Conservation (phyloP, 2,329 filamentous ascomycete genomes). For the Raffaelea ambrosiae region DNA sequence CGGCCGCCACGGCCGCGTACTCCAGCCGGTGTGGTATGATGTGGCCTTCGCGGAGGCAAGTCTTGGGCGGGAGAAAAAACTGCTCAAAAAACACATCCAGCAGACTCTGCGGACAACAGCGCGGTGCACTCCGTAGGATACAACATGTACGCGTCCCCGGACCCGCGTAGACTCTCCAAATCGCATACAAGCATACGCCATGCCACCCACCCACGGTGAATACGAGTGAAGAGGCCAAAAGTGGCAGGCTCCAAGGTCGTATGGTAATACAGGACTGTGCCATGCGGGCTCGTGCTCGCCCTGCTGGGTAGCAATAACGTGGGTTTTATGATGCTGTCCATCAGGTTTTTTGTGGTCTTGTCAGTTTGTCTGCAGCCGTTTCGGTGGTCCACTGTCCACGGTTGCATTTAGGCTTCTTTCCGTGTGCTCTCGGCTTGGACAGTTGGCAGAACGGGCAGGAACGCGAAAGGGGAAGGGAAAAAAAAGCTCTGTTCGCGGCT, state of each 20-base stretch:
- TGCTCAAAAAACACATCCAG: too few species aligned
- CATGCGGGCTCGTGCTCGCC: not conserved
- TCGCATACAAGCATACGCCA: not conserved
- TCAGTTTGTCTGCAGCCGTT: not conserved
- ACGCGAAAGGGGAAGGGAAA: not conserved
- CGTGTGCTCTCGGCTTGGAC: not conserved
- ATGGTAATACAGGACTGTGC: not conserved
- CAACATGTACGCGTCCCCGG: not conserved
- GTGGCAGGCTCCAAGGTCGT: not conserved
- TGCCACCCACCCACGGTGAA: not conserved
- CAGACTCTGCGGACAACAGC: too few species aligned
- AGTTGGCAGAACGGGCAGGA: slow-evolving; percentile 1
- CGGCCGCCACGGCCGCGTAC: too few species aligned
- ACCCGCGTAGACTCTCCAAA: not conserved
- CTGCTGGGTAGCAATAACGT: not conserved
- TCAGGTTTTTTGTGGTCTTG: not conserved
- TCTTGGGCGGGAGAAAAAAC: not conserved
- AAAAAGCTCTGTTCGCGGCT: not conserved
- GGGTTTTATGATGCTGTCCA: not conserved
- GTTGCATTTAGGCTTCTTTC: slow-evolving; percentile 3
- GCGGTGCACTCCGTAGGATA: too few species aligned
- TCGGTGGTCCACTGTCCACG: not conserved
- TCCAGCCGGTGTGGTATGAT: too few species aligned
- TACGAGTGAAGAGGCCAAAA: not conserved
- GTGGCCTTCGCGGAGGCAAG: too few species aligned